Conservation (phyloP, 495 filamentous ascomycete genomes). For the Penicillium parvum region DNA sequence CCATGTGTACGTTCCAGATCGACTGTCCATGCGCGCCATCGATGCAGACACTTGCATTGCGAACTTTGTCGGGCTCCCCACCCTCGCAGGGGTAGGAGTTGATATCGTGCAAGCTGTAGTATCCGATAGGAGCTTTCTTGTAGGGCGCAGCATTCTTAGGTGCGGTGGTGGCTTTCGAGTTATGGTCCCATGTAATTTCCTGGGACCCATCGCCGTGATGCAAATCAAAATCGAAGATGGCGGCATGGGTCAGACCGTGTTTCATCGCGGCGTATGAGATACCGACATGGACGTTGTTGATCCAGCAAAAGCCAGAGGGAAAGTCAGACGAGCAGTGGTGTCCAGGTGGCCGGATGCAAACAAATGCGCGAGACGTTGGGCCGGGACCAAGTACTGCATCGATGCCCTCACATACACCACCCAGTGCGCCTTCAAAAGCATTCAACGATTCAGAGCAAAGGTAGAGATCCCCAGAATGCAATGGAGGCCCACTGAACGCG, state of each 20-base stretch:
- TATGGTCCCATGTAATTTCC: constrained; percentile 84
- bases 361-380: constrained; percentile 65
- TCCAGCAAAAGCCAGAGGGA: constrained; percentile 95
- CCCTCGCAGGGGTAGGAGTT: constrained; percentile 94
- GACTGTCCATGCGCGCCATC: constrained; percentile 88
- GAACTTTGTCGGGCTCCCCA: constrained; percentile 84
- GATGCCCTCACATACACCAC: constrained; percentile 85
- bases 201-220: constrained; percentile 97
- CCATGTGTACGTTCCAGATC: constrained; percentile 94
- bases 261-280: constrained; percentile 81
- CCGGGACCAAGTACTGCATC: constrained; percentile 72
- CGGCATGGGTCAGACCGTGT: constrained; percentile 86
- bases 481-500: constrained; percentile 38
- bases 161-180: constrained; percentile 52
- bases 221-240: constrained; percentile 94
- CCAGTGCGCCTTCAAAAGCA: constrained; percentile 84
- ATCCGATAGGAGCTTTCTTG: constrained; percentile 84
- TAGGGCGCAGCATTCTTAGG: constrained; percentile 62
- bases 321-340: constrained; percentile 87
- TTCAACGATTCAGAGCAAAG: constrained; percentile 77
- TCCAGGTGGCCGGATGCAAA: constrained; percentile 79
- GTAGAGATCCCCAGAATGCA: constrained; percentile 86
- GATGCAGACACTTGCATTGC: constrained; percentile 85
- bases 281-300: constrained; percentile 97
- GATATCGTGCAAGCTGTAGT: constrained; percentile 95